A percentile compares a stretch with the other conserved stretches of the same genome.
phyloP scores from a whole-genome alignment of 495 filamentous ascomycete species.

The Darksidea phi region DNA sequence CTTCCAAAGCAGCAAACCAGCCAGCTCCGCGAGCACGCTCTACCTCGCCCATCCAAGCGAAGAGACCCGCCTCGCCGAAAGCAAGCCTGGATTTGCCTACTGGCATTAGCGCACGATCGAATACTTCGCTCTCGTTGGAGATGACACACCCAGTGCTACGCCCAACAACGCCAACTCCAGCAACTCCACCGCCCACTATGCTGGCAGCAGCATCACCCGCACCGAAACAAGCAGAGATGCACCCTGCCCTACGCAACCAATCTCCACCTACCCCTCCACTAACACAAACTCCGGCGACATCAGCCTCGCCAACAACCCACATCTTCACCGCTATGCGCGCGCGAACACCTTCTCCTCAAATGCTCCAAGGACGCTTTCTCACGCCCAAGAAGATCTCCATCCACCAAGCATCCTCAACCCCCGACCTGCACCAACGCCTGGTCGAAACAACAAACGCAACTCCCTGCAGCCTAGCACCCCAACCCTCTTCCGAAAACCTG shows the following conservation, averaged over 20 bases:
- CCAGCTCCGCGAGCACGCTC: neutral
- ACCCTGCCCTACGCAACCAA: slow-evolving; percentile 12
- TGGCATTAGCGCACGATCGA: neutral
- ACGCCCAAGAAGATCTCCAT: neutral
- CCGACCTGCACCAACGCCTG: neutral
- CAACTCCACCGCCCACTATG: neutral
- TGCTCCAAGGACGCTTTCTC: neutral
- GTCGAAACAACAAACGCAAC: no score
- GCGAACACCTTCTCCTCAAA: neutral
- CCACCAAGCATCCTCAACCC: neutral
- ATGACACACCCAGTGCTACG: slow-evolving; percentile 1
- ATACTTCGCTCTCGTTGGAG: neutral
- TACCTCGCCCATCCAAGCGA: neutral
- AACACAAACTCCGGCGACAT: neutral
- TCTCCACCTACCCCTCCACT: neutral
- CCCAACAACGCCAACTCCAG: neutral
- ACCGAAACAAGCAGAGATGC: neutral
- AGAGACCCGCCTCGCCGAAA: neutral
- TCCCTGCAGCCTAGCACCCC: no score
- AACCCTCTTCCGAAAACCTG: neutral
- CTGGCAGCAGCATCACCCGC: no score
- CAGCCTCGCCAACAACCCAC: neutral
- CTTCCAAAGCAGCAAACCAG: neutral
- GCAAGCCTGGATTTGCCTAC: neutral
- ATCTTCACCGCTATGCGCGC: neutral